Percentiles rank a stretch among this genome's conserved stretches.
Evolutionary conservation across 2,329 filamentous ascomycete species (phyloP).

Genomic region (Botrytis deweyae): DNA sequence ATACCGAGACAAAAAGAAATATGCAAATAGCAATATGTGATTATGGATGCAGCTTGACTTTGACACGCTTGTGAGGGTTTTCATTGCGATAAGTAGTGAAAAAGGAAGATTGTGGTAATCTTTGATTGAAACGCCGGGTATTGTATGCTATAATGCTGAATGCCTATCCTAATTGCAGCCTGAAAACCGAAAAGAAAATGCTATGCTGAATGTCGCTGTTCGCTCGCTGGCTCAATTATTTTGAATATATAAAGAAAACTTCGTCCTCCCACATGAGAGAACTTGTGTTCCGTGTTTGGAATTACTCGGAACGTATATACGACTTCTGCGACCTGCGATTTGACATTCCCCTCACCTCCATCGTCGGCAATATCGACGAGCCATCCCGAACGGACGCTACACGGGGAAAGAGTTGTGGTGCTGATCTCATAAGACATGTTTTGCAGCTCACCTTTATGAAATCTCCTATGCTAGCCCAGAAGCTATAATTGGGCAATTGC

Average conservation of each 20-base stretch:
- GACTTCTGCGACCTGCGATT: constrained; percentile 28
- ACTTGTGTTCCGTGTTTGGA: not conserved
- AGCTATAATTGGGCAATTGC: constrained; percentile 88
- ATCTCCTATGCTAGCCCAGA: constrained; percentile 85
- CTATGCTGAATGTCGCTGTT: constrained; percentile 13
- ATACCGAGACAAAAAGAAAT: constrained; percentile 15
- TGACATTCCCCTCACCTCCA: constrained; percentile 35
- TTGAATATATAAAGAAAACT: constrained; percentile 24
- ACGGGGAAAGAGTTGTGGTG: constrained; percentile 33
- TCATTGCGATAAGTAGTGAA: constrained; percentile 6
- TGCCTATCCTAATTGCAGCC: constrained; percentile 22
- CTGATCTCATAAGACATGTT: constrained; percentile 35
- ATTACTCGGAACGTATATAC: constrained; percentile 35
- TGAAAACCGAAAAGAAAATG: constrained; percentile 14
- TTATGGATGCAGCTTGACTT: not conserved
- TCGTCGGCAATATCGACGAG: constrained; percentile 35
- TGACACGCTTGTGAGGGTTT: constrained; percentile 15
- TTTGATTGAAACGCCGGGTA: constrained; percentile 26
- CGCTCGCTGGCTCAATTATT: constrained; percentile 7
- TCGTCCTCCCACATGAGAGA: constrained; percentile 16
- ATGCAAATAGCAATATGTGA: not conserved
- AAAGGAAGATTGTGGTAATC: constrained; percentile 11
- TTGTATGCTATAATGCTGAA: constrained; percentile 31
- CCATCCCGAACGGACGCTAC: constrained; percentile 39
- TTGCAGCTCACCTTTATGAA: constrained; percentile 70